These are phyloP conservation scores for Tardiomyces depauwii DNA, from an alignment of 1,139 yeast genomes.

Conservation along the genomic window DNA sequence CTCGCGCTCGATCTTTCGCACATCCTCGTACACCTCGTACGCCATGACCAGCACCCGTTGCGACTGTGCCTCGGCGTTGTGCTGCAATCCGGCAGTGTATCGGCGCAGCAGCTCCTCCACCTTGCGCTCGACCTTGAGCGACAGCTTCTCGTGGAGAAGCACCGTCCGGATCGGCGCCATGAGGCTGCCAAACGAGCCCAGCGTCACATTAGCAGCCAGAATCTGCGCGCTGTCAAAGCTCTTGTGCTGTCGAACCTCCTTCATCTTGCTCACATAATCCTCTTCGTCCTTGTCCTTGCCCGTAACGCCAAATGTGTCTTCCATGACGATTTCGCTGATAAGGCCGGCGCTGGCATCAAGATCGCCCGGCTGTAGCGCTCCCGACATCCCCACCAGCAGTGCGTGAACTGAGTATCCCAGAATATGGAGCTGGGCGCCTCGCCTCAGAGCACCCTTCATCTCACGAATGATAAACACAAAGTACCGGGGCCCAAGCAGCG, in stretches of 20 bases:
- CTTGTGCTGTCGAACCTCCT: conserved; percentile 82
- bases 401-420: conserved; percentile 80
- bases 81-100: conserved; percentile 64
- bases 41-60: conserved; percentile 58
- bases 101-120: conserved; percentile 71
- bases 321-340: conserved; percentile 71
- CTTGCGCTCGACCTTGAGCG: conserved; percentile 59
- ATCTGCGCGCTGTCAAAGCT: conserved; percentile 84
- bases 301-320: conserved; percentile 84
- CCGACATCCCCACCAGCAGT: conserved; percentile 44
- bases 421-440: conserved; percentile 93
- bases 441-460: conserved; percentile 61
- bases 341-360: conserved; percentile 56
- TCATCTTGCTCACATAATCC: conserved; percentile 76
- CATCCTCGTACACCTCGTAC: conserved; percentile 57
- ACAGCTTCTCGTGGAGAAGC: conserved; percentile 53
- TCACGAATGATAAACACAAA: conserved; percentile 67
- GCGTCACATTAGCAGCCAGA: conserved; percentile 52
- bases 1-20: conserved; percentile 27
- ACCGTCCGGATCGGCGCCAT: conserved; percentile 57
- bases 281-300: conserved; percentile 95
- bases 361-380: conserved; percentile 51
- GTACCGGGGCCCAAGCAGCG: conserved; percentile 60
- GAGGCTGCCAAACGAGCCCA: conserved; percentile 47
- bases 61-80: conserved; percentile 46